These are phyloP conservation scores for Aspergillus leporis DNA, from an alignment of 495 filamentous ascomycete genomes.

Conservation along the genomic window DNA sequence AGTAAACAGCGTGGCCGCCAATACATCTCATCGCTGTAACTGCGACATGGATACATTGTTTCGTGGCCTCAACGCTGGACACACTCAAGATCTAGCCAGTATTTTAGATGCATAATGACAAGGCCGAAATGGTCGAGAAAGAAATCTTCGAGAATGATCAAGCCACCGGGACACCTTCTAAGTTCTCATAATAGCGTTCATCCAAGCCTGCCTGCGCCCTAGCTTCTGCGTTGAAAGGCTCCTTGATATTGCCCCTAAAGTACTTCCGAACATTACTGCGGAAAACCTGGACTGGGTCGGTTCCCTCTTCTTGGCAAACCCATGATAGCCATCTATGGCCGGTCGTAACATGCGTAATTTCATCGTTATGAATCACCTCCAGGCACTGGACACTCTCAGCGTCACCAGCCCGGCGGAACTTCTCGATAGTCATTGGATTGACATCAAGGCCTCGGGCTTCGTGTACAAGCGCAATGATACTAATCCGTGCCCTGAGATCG, in stretches of 20 bases:
- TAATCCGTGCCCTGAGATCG: conserved; percentile 52
- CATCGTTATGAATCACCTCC: conserved; percentile 54
- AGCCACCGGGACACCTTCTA: conserved; percentile 9
- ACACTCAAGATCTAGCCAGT: background rate
- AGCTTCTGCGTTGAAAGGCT: conserved; percentile 53
- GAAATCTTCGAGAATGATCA: background rate
- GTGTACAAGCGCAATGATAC: conserved; percentile 54
- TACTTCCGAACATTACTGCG: conserved; percentile 49
- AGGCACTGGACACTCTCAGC: conserved; percentile 45
- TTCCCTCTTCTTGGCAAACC: conserved; percentile 52
- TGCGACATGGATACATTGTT: background rate
- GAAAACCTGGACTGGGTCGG: conserved; percentile 52
- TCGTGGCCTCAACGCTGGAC: background rate
- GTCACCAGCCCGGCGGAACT: conserved; percentile 50
- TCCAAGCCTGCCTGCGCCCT: conserved; percentile 52
- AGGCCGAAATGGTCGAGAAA: background rate
- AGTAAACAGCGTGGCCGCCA: background rate
- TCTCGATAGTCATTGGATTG: conserved; percentile 55
- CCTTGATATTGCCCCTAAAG: conserved; percentile 46
- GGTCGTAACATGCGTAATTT: conserved; percentile 57
- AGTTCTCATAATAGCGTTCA: conserved; percentile 44
- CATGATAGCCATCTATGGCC: conserved; percentile 54
- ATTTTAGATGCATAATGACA: background rate
- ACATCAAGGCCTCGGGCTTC: conserved; percentile 55
- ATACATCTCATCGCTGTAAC: background rate